Percentiles rank a stretch among this genome's conserved stretches.
These are phyloP conservation scores for Euphrasia confusa DNA, from an alignment of 257 asterid species.

Conservation along the genomic window DNA sequence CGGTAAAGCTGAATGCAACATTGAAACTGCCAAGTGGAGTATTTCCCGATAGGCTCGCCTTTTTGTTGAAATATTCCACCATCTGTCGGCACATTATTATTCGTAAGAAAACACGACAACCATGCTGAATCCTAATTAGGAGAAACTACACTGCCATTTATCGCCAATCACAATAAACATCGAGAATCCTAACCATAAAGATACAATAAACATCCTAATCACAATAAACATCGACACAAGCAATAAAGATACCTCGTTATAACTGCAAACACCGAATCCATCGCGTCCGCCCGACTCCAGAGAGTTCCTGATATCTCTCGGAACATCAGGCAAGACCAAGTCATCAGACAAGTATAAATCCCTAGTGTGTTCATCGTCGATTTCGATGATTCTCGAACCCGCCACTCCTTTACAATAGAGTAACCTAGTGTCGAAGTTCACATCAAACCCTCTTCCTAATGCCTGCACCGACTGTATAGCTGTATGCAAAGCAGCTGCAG, in stretches of 20 bases:
- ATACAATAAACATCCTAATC: neutral
- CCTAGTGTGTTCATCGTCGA: conserved; percentile 60
- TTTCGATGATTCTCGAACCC: conserved; percentile 66
- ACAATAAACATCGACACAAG: neutral
- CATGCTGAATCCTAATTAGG: neutral
- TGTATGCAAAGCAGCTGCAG: conserved; percentile 89
- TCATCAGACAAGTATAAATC: conserved; percentile 63
- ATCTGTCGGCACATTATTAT: conserved; percentile 42
- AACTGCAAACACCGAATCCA: conserved; percentile 67
- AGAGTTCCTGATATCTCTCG: conserved; percentile 54
- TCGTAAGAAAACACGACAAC: neutral
- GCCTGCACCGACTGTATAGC: conserved; percentile 70
- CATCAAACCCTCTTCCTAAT: conserved; percentile 86
- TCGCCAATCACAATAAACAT: neutral
- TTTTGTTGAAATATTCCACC: conserved; percentile 81
- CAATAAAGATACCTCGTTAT: conserved; percentile 49
- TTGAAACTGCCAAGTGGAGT: conserved; percentile 77
- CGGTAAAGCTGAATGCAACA: conserved; percentile 69
- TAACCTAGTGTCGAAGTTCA: conserved; percentile 80
- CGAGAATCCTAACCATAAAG: neutral
- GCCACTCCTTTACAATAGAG: conserved; percentile 76
- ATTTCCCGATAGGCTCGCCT: conserved; percentile 56
- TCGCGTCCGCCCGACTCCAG: conserved; percentile 53
- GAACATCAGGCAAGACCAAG: conserved; percentile 55
- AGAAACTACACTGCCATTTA: neutral